Base-by-base conservation (phyloP, 148 eudicot species). In the Pouteria glomerata region DNA sequence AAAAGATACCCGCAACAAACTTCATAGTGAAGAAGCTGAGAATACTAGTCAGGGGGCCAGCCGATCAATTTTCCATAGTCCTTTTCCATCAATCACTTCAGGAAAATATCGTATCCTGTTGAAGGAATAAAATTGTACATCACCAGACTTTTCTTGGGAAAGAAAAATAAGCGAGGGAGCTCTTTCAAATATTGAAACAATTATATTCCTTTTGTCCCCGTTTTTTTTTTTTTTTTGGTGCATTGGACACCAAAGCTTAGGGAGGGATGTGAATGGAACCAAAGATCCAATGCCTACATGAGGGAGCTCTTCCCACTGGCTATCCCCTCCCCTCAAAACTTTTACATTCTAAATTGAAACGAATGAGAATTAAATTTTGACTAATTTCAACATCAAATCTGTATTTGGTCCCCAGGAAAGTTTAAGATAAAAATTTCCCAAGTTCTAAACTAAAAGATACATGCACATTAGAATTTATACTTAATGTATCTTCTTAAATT, bases 11-110 rank as follows among this genome's bases (percentile, higher is more conserved):
- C 24, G 1, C 8, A 5, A 30, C 12, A 14, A 68, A 35, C 71
- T 57, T 88, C 81, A 87, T 64, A 81, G 72, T 62, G 83, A 80
- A 58, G 90, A 89, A 31, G 66, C 63, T 73, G 81, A 56, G 27
- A 50, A 24, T 30, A 68, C 66, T 73, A 92, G 88, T 92, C 95
- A 92, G 15, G 97, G 97, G 70, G 95, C 87, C 92, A 92, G 78
- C 50, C 95, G 87, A 44, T 80, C 84, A 74, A 92, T 80, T 75
- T 77, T 87, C 95, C 97, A 92, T 37, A 37, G 63, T 37, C 45
- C 63, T 74, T 55, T 82, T 76, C 89, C 90, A 66, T 87, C 89
- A 61, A 72, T 35, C 42, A 71, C 83, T 41, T 74, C 69, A 23
- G 91, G 89, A 62, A 82, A 57, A 76, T 95, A 92, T 31, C 78